These are phyloP conservation scores for Herpomyces periplanetae DNA, from an alignment of 2,329 filamentous ascomycete species.

Conservation along the genomic window DNA sequence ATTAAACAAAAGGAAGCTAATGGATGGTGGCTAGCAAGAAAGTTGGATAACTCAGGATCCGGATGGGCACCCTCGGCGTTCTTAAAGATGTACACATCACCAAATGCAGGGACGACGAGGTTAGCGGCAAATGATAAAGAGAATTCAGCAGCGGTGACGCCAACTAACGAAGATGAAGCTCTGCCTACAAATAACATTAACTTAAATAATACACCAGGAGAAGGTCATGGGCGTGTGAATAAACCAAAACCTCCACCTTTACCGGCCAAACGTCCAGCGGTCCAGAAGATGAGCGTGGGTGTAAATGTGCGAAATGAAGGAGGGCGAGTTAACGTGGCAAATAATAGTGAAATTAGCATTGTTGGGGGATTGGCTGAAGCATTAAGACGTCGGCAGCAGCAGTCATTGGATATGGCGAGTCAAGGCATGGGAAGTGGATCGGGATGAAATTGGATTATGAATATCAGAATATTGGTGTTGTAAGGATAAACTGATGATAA, in stretches of 20 bases:
- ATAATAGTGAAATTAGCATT: slow-evolving; percentile 8
- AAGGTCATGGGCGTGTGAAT: slow-evolving; percentile 8
- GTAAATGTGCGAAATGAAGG: slow-evolving; percentile 7
- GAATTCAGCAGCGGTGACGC: neutral
- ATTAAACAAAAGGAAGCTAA: slow-evolving; percentile 83
- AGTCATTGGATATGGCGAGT: too few species aligned
- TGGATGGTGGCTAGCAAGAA: slow-evolving; percentile 86
- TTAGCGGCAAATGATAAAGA: slow-evolving; percentile 7
- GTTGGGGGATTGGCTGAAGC: slow-evolving; percentile 13
- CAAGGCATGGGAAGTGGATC: too few species aligned
- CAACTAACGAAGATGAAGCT: neutral
- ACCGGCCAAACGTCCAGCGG: slow-evolving; percentile 36
- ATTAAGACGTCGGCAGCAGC: slow-evolving; percentile 11
- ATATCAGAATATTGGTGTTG: too few species aligned
- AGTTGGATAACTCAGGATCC: slow-evolving; percentile 21
- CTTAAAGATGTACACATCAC: slow-evolving; percentile 28
- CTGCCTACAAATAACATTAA: neutral
- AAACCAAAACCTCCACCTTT: slow-evolving; percentile 37
- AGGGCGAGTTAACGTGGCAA: slow-evolving; percentile 7
- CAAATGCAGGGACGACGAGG: slow-evolving; percentile 9
- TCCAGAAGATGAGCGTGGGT: slow-evolving; percentile 18
- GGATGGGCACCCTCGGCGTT: slow-evolving; percentile 87
- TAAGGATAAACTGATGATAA: too few species aligned
- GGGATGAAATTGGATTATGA: too few species aligned
- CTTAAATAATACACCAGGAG: neutral